Evolutionary conservation across 495 filamentous ascomycete species (phyloP).

Genomic region (Hyphodiscus hymeniophilus): DNA sequence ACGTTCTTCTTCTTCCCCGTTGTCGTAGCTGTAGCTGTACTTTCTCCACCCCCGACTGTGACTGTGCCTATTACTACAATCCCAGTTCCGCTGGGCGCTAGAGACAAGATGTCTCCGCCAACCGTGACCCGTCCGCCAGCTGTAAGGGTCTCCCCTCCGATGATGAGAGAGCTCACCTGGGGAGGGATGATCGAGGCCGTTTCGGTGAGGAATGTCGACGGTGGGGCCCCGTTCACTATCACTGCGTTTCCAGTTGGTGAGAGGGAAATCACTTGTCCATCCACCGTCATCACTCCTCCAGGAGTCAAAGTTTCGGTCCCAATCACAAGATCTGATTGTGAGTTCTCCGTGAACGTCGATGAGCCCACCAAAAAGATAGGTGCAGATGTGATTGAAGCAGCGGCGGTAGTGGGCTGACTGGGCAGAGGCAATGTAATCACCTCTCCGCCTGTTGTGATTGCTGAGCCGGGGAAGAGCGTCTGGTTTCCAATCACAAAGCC

Average conservation of each 20-base stretch:
- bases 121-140: conserved; percentile 19
- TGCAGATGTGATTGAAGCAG: neutral
- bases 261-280: conserved; percentile 9
- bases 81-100: conserved; percentile 14
- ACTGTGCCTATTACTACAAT: conserved; percentile 16
- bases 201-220: conserved; percentile 1
- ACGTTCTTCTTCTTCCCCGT: conserved; percentile 4
- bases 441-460: conserved; percentile 9
- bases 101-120: conserved; percentile 13
- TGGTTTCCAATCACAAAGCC: conserved; percentile 12
- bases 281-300: conserved; percentile 3
- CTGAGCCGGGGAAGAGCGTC: conserved; percentile 12
- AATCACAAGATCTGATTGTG: conserved; percentile 11
- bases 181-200: neutral
- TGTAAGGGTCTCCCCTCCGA: conserved; percentile 21
- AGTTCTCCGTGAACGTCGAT: conserved; percentile 14
- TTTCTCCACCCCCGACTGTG: conserved; percentile 10
- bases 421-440: conserved; percentile 11
- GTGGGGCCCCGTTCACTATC: conserved; percentile 2
- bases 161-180: conserved; percentile 1
- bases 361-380: conserved; percentile 11
- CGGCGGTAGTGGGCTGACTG: neutral
- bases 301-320: conserved; percentile 16
- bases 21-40: conserved; percentile 5
- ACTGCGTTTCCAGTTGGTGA: conserved; percentile 5